phyloP scores from a whole-genome alignment of 2,329 filamentous ascomycete species.

The Ceratocystis smalleyi region DNA sequence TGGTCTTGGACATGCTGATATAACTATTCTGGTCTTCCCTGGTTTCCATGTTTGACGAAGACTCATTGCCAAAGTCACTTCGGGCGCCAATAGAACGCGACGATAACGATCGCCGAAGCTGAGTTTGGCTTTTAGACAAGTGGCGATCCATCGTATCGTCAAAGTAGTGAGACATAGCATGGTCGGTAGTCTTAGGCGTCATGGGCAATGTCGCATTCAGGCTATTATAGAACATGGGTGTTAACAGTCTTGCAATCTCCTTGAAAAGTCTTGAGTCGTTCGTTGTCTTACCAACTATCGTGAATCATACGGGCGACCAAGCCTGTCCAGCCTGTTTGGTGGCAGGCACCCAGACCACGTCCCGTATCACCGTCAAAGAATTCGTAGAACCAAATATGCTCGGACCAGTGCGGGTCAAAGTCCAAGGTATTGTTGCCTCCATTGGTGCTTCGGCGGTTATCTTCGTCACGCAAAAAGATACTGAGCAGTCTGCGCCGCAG shows the following conservation, averaged over 20 bases:
- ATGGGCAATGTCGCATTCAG: constrained; percentile 82
- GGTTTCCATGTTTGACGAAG: not conserved
- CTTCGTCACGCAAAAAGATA: constrained; percentile 68
- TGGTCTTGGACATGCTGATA: not conserved
- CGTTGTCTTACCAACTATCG: constrained; percentile 69
- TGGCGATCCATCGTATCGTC: constrained; percentile 62
- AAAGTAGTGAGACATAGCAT: constrained; percentile 83
- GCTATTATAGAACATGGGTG: constrained; percentile 28
- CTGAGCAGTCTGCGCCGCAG: constrained; percentile 90
- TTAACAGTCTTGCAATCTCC: not conserved
- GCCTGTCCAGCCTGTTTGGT: constrained; percentile 95
- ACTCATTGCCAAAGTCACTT: constrained; percentile 48
- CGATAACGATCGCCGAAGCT: constrained; percentile 62
- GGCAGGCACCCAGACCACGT: constrained; percentile 75
- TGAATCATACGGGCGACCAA: constrained; percentile 94
- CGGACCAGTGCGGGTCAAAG: constrained; percentile 85
- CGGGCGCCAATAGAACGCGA: constrained; percentile 69
- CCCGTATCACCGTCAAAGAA: constrained; percentile 92
- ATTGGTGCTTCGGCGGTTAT: constrained; percentile 80
- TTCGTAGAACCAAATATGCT: constrained; percentile 88
- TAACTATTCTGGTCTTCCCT: not conserved
- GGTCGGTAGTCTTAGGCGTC: constrained; percentile 73
- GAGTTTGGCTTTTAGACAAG: constrained; percentile 20
- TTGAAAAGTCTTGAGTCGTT: not conserved
- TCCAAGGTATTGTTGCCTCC: constrained; percentile 71